Percentiles rank a stretch among this genome's conserved stretches.
Conservation (phyloP, 1,284 basidiomycete genomes). For the Fereydounia khargensis region DNA sequence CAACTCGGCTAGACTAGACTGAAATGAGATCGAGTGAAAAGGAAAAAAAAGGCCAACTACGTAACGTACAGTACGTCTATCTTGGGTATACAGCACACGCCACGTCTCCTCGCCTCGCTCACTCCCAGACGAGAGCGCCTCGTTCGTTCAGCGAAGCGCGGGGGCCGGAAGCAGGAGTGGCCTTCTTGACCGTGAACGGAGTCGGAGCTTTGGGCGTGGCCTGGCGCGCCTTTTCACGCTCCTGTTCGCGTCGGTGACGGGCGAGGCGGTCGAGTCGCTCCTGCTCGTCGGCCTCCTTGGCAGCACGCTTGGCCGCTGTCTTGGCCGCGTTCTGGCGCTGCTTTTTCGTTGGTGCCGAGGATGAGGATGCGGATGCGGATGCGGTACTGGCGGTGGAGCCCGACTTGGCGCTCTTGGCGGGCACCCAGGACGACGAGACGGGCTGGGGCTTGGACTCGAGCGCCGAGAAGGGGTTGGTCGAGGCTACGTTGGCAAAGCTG, state of each 20-base stretch:
- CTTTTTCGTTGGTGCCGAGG: constrained; percentile 16
- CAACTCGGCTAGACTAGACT: too few species aligned
- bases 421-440: constrained; percentile 6
- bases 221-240: constrained; percentile 15
- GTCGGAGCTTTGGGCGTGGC: too few species aligned
- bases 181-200: too few species aligned
- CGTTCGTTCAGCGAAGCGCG: too few species aligned
- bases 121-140: constrained; percentile 42
- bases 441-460: constrained; percentile 33
- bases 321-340: constrained; percentile 47
- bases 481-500: constrained; percentile 13
- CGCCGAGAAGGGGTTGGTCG: constrained; percentile 33
- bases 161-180: too few species aligned
- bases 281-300: constrained; percentile 39
- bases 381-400: constrained; percentile 12
- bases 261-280: constrained; percentile 39
- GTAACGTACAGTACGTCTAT: background rate
- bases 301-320: constrained; percentile 33
- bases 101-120: background rate
- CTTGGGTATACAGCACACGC: background rate
- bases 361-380: background rate
- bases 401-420: constrained; percentile 10
- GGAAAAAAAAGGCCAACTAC: too few species aligned
- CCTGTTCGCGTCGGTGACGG: constrained; percentile 29
- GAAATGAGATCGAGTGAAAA: too few species aligned